A percentile compares a stretch with the other conserved stretches of the same genome.
Evolutionary conservation across 2,329 filamentous ascomycete species (phyloP).

Genomic region (Xylaria sp.): DNA sequence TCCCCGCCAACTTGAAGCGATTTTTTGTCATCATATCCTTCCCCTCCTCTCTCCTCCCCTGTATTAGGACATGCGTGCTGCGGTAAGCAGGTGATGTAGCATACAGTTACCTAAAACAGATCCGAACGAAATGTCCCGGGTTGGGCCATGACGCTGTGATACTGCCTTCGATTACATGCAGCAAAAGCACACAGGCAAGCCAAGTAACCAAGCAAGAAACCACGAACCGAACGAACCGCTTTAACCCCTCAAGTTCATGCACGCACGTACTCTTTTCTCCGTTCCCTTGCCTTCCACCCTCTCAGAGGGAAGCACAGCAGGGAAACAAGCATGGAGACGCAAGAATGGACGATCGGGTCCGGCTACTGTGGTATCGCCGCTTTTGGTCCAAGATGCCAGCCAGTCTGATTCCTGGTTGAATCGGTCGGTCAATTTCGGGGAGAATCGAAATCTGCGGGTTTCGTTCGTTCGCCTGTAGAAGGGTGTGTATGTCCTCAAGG

Average conservation of each 20-base stretch:
- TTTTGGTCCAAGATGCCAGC: constrained; percentile 1
- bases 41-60: no score
- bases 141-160: background rate
- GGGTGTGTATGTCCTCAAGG: constrained; percentile 2
- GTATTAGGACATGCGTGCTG: background rate
- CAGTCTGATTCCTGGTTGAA: constrained; percentile 2
- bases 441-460: constrained; percentile 6
- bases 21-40: no score
- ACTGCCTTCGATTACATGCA: constrained; percentile 5
- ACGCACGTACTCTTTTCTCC: background rate
- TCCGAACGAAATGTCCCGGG: background rate
- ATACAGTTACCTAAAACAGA: background rate
- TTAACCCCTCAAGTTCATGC: constrained; percentile 23
- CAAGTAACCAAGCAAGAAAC: background rate
- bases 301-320: no score
- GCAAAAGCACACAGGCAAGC: background rate
- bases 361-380: constrained; percentile 2
- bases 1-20: no score
- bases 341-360: background rate
- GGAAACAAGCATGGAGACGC: background rate
- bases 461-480: no score
- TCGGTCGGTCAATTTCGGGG: no score
- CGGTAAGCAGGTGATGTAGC: background rate
- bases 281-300: no score
- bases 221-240: background rate